Base-by-base conservation (phyloP, 139 green algal species). In the Chlorella sp. region DNA sequence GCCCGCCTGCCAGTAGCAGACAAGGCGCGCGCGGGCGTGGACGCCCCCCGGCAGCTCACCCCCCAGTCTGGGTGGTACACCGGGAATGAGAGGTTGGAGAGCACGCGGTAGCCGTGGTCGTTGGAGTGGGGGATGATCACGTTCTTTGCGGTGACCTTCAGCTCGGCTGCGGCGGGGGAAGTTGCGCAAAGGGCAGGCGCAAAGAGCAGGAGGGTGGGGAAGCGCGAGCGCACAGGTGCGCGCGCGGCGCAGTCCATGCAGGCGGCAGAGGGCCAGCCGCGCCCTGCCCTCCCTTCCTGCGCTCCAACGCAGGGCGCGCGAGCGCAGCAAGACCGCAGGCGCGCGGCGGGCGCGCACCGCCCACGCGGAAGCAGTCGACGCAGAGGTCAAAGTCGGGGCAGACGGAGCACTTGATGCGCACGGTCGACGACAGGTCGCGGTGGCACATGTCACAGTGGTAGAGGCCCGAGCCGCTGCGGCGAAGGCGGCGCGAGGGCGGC, bases 371-470 rank as follows among this genome's bases (percentile, higher is more conserved):
- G 86, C 96, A 99, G 67, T 98, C 91, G 36, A 99, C 65, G 87
- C 96, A 99, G 8, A 99, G 85, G 81, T 99, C 93, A 78, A 97
- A 96, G 82, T 97, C 92, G 9, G 84, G 72, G 83, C 93, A 97
- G 12, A 88, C 86, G 0, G 93, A 93, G 66, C 96, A 99, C 70
- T 97, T 97, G 67, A 99, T 97, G 61, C 94, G 91, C 40, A 97
- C 84, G 11, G 74, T 81, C 33, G 88, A 79, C 23, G 77, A 91
- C 61, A 98, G 94, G 80, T 99, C 95, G 60, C 89, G 91, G 35
- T 91, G 79, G 84, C 95, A 99, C 86, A 98, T 96, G 80, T 98
- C 95, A 86, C 95, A 99, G 82, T 98, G 92, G 76, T 95, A 99
- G 25, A 97, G 83, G 2, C 85, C 83, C 71, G n/a, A n/a, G n/a